Base-by-base conservation (phyloP, 1,284 basidiomycete genomes). In the Anthracocystis walkeri region DNA sequence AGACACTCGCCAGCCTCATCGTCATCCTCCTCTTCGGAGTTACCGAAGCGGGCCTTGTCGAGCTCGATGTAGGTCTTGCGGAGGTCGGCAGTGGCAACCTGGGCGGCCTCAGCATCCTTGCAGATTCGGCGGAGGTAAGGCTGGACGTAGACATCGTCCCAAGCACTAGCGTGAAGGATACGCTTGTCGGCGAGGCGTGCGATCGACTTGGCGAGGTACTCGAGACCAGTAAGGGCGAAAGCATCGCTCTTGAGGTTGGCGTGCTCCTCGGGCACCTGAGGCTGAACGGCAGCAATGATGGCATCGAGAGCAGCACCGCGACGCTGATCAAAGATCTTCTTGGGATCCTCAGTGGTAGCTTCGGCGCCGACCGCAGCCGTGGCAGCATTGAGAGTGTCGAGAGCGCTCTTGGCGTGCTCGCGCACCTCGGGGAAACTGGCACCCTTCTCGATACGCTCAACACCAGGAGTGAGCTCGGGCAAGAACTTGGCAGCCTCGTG, bases 401-500 rank as follows among this genome's bases (percentile, higher is more conserved):
- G 68, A 5, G 82, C 83, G 56, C 75, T 79, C 66, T 76, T 74
- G 52, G 81, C 83, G 63, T 82, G 80, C 57, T 82, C 82, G 42
- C 83, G 80, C 7, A 92, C 92, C 88, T 99, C 96, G 67, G 96
- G 96, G 89, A 99, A 99, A 45, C 94, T 93, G 57, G 96, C 96
- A 21, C 92, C 90, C 69, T 90, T 91, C 20, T 93, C 93, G 77
- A 99, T 95, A 85, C 92, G 93, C 85, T 94, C 90, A 31, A 98
- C 95, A 75, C 95, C 94, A 42, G 94, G 92, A 4, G 96, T 92
- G 46, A 99, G 90, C 51, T 91, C 89, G 75, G 92, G 93, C 33
- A 97, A 89, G 87, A 98, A 96, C 51, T 90, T 89, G 11, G 94
- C 94, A 51, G 97, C 96, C 58, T 97, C 90, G 73, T 90, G 91